Conservation (phyloP, 2,329 filamentous ascomycete genomes). For the Bipolaris sorokiniana region DNA sequence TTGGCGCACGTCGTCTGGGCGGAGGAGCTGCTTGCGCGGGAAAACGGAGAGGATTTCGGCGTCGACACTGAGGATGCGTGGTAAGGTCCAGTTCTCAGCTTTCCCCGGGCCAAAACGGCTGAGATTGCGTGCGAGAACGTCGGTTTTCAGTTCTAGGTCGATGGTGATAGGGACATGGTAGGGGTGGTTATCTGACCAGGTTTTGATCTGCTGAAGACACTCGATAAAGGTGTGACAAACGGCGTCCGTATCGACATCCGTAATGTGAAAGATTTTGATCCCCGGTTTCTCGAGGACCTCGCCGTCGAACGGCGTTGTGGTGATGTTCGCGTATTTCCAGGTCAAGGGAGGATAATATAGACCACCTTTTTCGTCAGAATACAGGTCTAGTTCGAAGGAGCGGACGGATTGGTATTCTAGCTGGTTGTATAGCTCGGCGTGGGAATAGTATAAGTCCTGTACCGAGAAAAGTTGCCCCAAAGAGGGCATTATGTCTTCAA, state of each 20-base stretch:
- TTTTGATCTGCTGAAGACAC: conserved; percentile 54
- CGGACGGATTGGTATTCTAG: conserved; percentile 55
- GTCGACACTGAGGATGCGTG: conserved; percentile 54
- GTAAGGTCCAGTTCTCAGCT: conserved; percentile 54
- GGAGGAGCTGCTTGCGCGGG: conserved; percentile 50
- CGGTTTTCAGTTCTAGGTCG: conserved; percentile 59
- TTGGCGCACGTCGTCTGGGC: conserved; percentile 56
- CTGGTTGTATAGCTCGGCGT: conserved; percentile 55
- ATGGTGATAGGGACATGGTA: conserved; percentile 56
- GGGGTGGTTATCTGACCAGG: conserved; percentile 54
- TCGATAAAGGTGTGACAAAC: conserved; percentile 56
- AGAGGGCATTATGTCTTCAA: conserved; percentile 46
- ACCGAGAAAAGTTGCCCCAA: conserved; percentile 20
- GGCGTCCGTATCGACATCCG: conserved; percentile 56
- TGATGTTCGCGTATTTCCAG: conserved; percentile 50
- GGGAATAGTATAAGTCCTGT: conserved; percentile 57
- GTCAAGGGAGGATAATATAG: conserved; percentile 56
- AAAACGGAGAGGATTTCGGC: conserved; percentile 57
- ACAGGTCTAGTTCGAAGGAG: conserved; percentile 58
- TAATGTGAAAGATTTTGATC: conserved; percentile 60
- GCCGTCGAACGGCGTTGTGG: conserved; percentile 49
- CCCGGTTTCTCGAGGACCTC: conserved; percentile 51
- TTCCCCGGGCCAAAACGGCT: background rate
- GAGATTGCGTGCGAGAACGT: conserved; percentile 30
- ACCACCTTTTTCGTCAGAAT: conserved; percentile 57